Evolutionary conservation across 441 rosid species (phyloP).

Genomic region (Eruca vesicaria): DNA sequence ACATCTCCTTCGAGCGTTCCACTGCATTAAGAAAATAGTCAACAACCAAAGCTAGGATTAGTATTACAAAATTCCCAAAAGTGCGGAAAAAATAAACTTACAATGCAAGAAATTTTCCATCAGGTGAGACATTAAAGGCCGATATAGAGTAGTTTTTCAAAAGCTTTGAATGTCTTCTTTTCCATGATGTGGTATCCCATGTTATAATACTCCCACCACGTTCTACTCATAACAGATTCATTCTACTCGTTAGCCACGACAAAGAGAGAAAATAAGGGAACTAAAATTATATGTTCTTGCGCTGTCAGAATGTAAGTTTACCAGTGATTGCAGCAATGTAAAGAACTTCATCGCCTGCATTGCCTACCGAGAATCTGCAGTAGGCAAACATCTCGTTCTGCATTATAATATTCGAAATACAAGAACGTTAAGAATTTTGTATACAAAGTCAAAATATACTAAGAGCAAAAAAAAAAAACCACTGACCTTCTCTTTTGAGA

Average conservation of each 20-base stretch:
- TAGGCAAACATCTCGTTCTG: slow-evolving; percentile 86
- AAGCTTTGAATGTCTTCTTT: slow-evolving; percentile 54
- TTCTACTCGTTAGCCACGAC: slow-evolving; percentile 2
- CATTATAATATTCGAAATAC: slow-evolving; percentile 8
- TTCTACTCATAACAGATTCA: slow-evolving; percentile 38
- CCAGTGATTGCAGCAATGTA: slow-evolving; percentile 81
- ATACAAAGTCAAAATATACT: background rate
- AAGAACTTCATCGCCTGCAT: slow-evolving; percentile 51
- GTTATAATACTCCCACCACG: slow-evolving; percentile 71
- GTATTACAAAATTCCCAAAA: background rate
- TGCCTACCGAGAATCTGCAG: slow-evolving; percentile 70
- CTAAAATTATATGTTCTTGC: background rate
- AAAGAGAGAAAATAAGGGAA: no score
- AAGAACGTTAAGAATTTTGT: background rate
- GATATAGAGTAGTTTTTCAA: slow-evolving; percentile 55
- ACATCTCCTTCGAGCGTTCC: slow-evolving; percentile 78
- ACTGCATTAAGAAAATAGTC: slow-evolving; percentile 38
- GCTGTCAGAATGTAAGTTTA: slow-evolving; percentile 24
- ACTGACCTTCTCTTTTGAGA: slow-evolving; percentile 63
- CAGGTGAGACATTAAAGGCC: slow-evolving; percentile 79
- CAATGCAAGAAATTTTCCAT: slow-evolving; percentile 86
- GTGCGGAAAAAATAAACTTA: slow-evolving; percentile 28
- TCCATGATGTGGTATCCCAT: slow-evolving; percentile 74
- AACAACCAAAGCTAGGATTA: background rate
- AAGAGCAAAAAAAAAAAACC: background rate